Evolutionary conservation across 441 rosid species (phyloP), one percentile per base, ranked within the genome.

Genomic region (Populus trichocarpa): DNA sequence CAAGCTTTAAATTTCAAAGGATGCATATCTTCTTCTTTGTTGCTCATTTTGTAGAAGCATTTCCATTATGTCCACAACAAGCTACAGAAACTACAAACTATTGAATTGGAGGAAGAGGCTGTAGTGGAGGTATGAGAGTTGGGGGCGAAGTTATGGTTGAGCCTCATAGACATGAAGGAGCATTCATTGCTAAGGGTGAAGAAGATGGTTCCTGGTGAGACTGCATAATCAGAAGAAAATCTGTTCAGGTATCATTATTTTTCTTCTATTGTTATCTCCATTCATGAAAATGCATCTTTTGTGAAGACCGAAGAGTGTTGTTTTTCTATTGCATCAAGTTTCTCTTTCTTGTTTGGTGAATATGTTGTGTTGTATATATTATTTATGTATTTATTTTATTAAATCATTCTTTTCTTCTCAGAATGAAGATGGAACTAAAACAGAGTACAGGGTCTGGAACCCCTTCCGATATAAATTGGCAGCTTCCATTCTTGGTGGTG

Each of bases 151-250:
- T 96, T 69, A 75, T 96, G 10, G 90, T 94, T 13, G 97, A 94
- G 84, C 97, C 98, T 32, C 98, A 94, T 83, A 87, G 97, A 82
- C 98, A 96, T 64, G 96, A 96, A 92, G 8, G 7, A 33, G 35
- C 35, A 1, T 6, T 33, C 35, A 6, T 33, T 33, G 35, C 35
- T 6, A 33, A 33, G 88, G 99, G 99, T 67, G 94, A 91, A 84
- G 98, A 96, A 78, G 99, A 96, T 96, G 76, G 99, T 91, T 18
- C 96, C 97, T 63, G 97, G 98, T 12, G 99, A 92, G 69, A 95
- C 96, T 67, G 97, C 94, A 96, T 87, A 94, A 90, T 40, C 97
- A 96, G 89, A 96, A 94, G 90, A 88, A 98, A 75, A 82, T 72
- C 98, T 59, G 96, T 93, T 12, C 98, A 89, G 97, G 98, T 92